Percentiles rank a stretch among this genome's conserved stretches.
Conservation (phyloP, 805 yeast species). For the Sungouiella thailandica region DNA sequence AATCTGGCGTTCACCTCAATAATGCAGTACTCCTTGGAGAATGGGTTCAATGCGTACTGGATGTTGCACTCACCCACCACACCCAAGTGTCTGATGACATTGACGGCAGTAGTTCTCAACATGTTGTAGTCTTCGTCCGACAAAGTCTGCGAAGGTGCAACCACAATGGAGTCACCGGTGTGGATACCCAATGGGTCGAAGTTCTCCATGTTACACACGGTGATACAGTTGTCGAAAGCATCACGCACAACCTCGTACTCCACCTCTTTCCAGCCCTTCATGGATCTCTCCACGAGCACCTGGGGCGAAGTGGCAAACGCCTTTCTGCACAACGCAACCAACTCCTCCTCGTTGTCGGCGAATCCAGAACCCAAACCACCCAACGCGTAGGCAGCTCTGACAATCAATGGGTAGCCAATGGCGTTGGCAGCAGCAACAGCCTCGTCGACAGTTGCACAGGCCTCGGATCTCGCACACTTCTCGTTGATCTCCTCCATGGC, state of each 20-base stretch:
- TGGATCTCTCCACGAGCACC: constrained; percentile 88
- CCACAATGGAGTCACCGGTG: constrained; percentile 98
- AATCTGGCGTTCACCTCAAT: constrained; percentile 97
- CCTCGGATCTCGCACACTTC: constrained; percentile 90
- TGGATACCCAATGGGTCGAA: constrained; percentile 97
- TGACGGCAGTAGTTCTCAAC: constrained; percentile 96
- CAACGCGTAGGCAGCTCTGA: constrained; percentile 94
- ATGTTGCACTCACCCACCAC: constrained; percentile 99
- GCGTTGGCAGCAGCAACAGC: constrained; percentile 79
- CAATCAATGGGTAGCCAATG: constrained; percentile 92
- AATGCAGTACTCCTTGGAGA: constrained; percentile 89
- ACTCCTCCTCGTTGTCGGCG: constrained; percentile 81
- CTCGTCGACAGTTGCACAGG: constrained; percentile 76
- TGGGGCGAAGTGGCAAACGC: constrained; percentile 97
- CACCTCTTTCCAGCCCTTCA: constrained; percentile 99
- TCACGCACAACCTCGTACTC: constrained; percentile 99
- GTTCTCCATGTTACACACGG: constrained; percentile 99
- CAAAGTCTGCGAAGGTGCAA: constrained; percentile 96
- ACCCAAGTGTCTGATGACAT: constrained; percentile 95
- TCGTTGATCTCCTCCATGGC: constrained; percentile 94
- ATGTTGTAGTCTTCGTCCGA: constrained; percentile 97
- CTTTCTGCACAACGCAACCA: constrained; percentile 76
- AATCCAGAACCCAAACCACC: constrained; percentile 99
- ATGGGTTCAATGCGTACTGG: constrained; percentile 92
- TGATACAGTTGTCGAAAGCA: constrained; percentile 93